Conservation (phyloP, 129 eudicot species). For the Artemisia annua region DNA sequence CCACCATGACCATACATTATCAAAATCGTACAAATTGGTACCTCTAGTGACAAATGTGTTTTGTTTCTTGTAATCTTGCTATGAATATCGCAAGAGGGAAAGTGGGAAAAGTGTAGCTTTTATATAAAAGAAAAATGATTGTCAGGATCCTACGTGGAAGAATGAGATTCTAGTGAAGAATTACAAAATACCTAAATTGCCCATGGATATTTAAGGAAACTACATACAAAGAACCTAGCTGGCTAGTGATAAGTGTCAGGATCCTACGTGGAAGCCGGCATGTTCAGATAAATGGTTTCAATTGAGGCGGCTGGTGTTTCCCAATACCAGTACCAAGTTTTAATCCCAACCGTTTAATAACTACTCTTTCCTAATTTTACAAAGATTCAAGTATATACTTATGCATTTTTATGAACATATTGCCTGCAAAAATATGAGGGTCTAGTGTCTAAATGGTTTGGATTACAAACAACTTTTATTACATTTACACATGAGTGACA, state of each 20-base stretch:
- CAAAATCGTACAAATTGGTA: background rate
- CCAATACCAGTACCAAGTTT: conserved; percentile 14
- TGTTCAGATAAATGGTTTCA: conserved; percentile 25
- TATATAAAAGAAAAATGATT: no score
- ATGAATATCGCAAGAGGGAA: background rate
- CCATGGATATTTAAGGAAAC: conserved; percentile 17
- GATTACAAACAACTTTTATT: no score
- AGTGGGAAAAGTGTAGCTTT: conserved; percentile 22
- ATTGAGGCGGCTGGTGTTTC: conserved; percentile 30
- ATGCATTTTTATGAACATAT: no score
- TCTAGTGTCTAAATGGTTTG: no score
- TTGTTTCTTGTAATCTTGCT: no score
- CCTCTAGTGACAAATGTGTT: no score
- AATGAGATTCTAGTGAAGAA: conserved; percentile 1
- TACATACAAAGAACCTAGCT: conserved; percentile 24
- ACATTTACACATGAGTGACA: no score
- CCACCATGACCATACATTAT: conserved; percentile 22
- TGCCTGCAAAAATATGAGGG: no score
- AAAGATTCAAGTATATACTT: no score
- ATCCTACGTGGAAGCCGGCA: conserved; percentile 32
- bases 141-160: no score
- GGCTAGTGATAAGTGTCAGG: conserved; percentile 13
- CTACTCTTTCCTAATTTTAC: background rate
- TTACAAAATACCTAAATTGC: background rate
- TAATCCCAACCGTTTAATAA: background rate